phyloP scores from a whole-genome alignment of 2,329 filamentous ascomycete species.

The Colletotrichum cordylinicola region DNA sequence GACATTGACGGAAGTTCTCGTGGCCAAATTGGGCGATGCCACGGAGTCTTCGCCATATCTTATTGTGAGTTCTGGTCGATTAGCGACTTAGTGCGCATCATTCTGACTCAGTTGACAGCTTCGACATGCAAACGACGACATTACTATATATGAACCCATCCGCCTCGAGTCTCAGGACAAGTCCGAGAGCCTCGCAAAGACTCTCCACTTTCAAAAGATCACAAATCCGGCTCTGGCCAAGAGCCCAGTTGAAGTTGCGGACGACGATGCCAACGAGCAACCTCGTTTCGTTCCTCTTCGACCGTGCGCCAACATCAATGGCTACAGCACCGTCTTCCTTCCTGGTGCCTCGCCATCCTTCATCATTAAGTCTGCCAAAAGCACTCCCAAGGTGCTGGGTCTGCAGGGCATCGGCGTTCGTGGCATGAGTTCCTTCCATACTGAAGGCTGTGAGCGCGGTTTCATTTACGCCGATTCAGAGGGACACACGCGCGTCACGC shows the following conservation, averaged over 20 bases:
- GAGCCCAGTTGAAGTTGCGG: constrained; percentile 50
- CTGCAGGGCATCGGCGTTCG: constrained; percentile 73
- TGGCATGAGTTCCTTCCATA: constrained; percentile 79
- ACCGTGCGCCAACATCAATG: constrained; percentile 69
- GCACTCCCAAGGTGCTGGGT: constrained; percentile 75
- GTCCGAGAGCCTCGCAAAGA: constrained; percentile 53
- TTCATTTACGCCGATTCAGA: constrained; percentile 82
- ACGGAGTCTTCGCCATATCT: constrained; percentile 77
- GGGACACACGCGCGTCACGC: constrained; percentile 75
- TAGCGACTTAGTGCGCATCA: background rate
- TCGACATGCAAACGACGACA: constrained; percentile 79
- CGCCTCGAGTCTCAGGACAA: constrained; percentile 45
- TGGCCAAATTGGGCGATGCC: constrained; percentile 84
- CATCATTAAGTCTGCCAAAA: constrained; percentile 81
- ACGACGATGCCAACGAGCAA: constrained; percentile 55
- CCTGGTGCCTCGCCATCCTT: constrained; percentile 82
- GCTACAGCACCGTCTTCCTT: constrained; percentile 83
- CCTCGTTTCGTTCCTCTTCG: constrained; percentile 60
- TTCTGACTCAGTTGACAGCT: constrained; percentile 53
- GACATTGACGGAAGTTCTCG: constrained; percentile 76
- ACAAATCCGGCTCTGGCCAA: constrained; percentile 72
- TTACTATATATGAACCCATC: constrained; percentile 87
- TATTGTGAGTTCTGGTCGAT: constrained; percentile 62
- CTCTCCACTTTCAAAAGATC: constrained; percentile 78
- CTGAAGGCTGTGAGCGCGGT: constrained; percentile 76